phyloP scores from a whole-genome alignment of 2,329 filamentous ascomycete genomes.

The Raffaelea deltoideospora region DNA sequence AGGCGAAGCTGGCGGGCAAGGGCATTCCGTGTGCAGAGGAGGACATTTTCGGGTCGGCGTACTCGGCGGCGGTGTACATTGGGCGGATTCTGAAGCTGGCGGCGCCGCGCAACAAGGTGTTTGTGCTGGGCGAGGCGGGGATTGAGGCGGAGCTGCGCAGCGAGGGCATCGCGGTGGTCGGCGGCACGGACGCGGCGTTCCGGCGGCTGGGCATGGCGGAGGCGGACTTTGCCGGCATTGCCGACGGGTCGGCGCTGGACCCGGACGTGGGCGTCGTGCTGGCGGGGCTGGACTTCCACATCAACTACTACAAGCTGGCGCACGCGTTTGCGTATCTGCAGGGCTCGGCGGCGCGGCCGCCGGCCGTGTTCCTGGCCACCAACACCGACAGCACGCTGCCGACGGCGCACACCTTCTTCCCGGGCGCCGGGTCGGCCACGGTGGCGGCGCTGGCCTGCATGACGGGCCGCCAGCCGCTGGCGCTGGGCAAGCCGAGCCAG shows the following conservation, averaged over 20 bases:
- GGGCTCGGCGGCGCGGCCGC: slow-evolving; percentile 56
- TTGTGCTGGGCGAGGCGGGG: slow-evolving; percentile 78
- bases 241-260: slow-evolving; percentile 62
- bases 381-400: slow-evolving; percentile 88
- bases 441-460: slow-evolving; percentile 65
- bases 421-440: slow-evolving; percentile 66
- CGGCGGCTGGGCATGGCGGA: slow-evolving; percentile 59
- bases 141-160: slow-evolving; percentile 77
- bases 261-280: slow-evolving; percentile 82
- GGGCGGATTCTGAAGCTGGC: slow-evolving; percentile 75
- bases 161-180: slow-evolving; percentile 66
- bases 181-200: slow-evolving; percentile 68
- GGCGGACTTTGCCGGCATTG: slow-evolving; percentile 66
- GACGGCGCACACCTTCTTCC: slow-evolving; percentile 68
- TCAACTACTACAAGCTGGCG: slow-evolving; percentile 87
- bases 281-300: slow-evolving; percentile 80
- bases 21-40: slow-evolving; percentile 69
- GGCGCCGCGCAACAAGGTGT: slow-evolving; percentile 77
- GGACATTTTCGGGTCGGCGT: slow-evolving; percentile 91
- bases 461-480: slow-evolving; percentile 52
- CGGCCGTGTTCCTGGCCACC: slow-evolving; percentile 74
- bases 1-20: slow-evolving; percentile 72
- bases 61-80: slow-evolving; percentile 93
- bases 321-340: slow-evolving; percentile 76
- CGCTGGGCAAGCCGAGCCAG: slow-evolving; percentile 87